Base-by-base conservation (phyloP, 257 asterid species). In the Gentiana macrophylla region DNA sequence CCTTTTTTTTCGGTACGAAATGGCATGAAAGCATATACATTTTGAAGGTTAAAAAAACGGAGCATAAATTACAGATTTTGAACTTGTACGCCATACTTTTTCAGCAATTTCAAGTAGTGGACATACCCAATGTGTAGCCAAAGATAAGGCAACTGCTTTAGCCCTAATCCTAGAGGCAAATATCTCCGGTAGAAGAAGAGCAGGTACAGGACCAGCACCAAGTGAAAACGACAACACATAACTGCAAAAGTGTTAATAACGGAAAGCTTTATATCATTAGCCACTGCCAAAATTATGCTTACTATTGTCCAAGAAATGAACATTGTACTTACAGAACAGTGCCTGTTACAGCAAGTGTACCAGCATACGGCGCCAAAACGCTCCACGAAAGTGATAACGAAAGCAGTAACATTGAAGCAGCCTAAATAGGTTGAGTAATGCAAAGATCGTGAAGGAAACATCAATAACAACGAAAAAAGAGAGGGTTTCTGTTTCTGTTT, bases 121-220 rank as follows among this genome's bases (percentile, higher is more conserved):
- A 48, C 94, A 72, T 69, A 90, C 98, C 98, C 98, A 90, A 67
- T 90, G 98, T 86, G 72, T 74, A 67, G 94, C 95, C 71, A 90
- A 62, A 53, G 95, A 82, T 67, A 90, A 72, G 15, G 98, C 94
- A 58, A 90, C 86, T 37, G 98, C 98, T 79, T 86, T 90, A 66
- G 98, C 96, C 74, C 98, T 80, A 70, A 88, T 88, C 73, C 91
- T 74, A 45, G 94, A 88, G 54, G 95, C 79, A 62, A 85, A 88
- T 54, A 88, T 85, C 72, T 88, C 94, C 9, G 97, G 24, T 63
- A 89, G 94, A 59, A 90, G 82, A 68, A 90, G 98, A 63, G 98
- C 96, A 74, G 98, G 98, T 35, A 90, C 98, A 13, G 98, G 98
- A 62, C 98, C 98, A 65, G 98, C 98, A 37, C 98, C 98, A 70